A percentile compares a stretch with the other conserved stretches of the same genome.
Conservation (phyloP, 2,329 filamentous ascomycete species). For the Kalmusia sp. region DNA sequence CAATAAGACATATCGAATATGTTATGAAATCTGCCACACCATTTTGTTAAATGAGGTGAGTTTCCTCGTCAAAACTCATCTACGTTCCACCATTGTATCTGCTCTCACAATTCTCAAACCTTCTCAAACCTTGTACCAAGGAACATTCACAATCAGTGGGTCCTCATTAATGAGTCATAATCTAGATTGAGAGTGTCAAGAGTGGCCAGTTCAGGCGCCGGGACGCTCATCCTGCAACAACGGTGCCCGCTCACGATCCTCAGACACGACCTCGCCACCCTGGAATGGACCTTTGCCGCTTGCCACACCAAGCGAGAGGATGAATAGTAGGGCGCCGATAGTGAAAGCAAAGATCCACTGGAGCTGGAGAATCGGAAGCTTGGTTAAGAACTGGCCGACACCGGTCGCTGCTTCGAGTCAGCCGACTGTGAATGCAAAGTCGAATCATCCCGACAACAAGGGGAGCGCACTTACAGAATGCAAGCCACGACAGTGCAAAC, state of each 20-base stretch:
- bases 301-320: slow-evolving; percentile 70
- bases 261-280: slow-evolving; percentile 51
- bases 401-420: slow-evolving; percentile 64
- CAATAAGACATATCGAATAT: too few species aligned
- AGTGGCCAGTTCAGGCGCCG: too few species aligned
- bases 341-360: slow-evolving; percentile 94
- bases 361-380: slow-evolving; percentile 75
- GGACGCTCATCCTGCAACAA: slow-evolving; percentile 48
- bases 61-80: too few species aligned
- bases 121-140: too few species aligned
- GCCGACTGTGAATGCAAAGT: too few species aligned
- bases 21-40: too few species aligned
- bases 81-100: too few species aligned
- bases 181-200: too few species aligned
- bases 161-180: too few species aligned
- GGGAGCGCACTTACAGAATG: slow-evolving; percentile 64
- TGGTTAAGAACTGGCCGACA: slow-evolving; percentile 75
- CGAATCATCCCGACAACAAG: neutral
- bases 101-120: too few species aligned
- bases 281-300: slow-evolving; percentile 64
- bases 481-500: slow-evolving; percentile 76
- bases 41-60: too few species aligned
- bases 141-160: too few species aligned
- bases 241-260: slow-evolving; percentile 62
- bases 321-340: slow-evolving; percentile 78